These are phyloP conservation scores for Leishmania gerbilli DNA, from an alignment of 208 protist genomes.

Conservation along the genomic window DNA sequence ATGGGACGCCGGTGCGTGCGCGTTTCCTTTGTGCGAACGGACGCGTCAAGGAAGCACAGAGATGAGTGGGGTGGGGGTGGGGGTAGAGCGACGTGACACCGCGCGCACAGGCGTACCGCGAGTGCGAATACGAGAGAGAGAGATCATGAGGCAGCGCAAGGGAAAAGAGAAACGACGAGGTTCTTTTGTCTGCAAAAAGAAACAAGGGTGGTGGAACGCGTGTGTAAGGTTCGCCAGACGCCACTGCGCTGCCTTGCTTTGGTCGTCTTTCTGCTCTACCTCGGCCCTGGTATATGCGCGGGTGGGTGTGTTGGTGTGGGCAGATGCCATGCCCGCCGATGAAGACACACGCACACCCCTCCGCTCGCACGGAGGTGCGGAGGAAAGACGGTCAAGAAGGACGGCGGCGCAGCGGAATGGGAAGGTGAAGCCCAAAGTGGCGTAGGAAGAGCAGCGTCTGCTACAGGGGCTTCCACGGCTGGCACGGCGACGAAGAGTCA, in stretches of 20 bases:
- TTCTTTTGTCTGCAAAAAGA: neutral
- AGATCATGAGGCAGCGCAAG: neutral
- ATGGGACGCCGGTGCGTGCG: neutral
- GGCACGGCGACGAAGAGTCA: neutral
- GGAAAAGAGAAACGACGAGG: neutral
- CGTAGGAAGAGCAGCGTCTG: neutral
- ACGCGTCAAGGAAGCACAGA: neutral
- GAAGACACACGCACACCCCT: neutral
- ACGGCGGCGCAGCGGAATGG: neutral
- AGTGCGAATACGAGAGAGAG: neutral
- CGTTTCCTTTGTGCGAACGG: neutral
- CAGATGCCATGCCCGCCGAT: neutral
- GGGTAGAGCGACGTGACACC: no score
- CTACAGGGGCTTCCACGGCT: neutral
- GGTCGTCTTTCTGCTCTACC: neutral
- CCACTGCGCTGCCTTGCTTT: neutral
- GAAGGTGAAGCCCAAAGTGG: neutral
- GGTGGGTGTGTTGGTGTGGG: neutral
- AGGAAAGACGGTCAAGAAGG: neutral
- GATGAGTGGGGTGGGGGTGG: no score
- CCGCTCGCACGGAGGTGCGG: neutral
- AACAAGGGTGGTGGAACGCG: neutral
- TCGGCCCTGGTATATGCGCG: neutral
- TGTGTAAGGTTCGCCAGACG: neutral
- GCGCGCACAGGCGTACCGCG: no score